Base-by-base conservation (phyloP, 148 eudicot genomes). In the Camellia japonica region DNA sequence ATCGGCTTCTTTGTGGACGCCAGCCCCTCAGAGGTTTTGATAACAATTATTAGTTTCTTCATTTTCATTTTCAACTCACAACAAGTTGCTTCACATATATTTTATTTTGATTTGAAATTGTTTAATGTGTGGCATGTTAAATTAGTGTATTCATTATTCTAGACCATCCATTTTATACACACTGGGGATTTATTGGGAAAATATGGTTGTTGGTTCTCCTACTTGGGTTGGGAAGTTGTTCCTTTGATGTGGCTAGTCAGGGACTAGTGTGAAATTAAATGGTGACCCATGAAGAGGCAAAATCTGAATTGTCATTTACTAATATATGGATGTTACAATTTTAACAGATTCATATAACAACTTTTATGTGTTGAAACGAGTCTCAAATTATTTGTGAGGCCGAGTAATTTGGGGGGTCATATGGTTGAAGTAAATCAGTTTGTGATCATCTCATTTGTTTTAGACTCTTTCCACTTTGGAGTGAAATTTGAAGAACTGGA, bases 1-100 rank as follows among this genome's bases (percentile, higher is more conserved):
- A 78, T 87, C 73, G 98, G 98, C 71, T 96, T 93, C 88, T 96
- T 93, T 74, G 69, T 96, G 56, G 86, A 88, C 65, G 80, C 92
- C 3, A 77, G 81, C 71, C 91, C 97, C 41, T 90, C 99, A 52
- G 87, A 95, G 99, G 99, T 95, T 70, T 58, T 74, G 82, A 11
- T 23, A 43, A 23, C 11, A 69, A 64, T 54, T 65, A 30, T 30
- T 30, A 30, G 5, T 81, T 68, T 66, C 67, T 73, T 73, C 46
- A 38, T 79, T 46, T 18, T 55, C 13, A 12, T 67, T 68, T 70
- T 47, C n/a, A 46, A 15, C 47, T 70, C 30, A 47, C 56, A 3
- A 47, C 56, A 1, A n/a, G 56, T 70, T 70, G 73, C 49, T 20
- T 77, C 14, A 8, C 41, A 46, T 41, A 11, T 18, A 18, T 46